phyloP scores from a whole-genome alignment of 192 early-diverging fungal species.

The Linnemannia zychae region DNA sequence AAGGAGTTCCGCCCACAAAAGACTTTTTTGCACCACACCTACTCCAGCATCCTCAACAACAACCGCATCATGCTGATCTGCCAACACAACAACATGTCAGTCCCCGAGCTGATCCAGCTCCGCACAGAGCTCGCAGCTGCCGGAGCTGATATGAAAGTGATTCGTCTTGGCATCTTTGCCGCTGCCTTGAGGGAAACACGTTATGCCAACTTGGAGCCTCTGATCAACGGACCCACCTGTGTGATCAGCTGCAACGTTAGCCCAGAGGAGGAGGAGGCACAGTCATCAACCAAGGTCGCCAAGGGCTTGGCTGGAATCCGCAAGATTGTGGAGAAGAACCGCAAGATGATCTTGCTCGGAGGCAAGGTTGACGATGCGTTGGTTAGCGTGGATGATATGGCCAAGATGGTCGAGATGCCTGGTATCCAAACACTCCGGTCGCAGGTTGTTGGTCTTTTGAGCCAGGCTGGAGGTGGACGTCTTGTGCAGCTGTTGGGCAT shows the following conservation, averaged over 20 bases:
- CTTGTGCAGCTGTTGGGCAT: constrained; percentile 57
- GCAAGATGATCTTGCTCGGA: constrained; percentile 68
- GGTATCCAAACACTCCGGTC: constrained; percentile 58
- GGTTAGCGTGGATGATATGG: constrained; percentile 64
- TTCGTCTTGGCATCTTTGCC: constrained; percentile 63
- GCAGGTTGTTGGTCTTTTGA: constrained; percentile 63
- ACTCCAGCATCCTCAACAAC: constrained; percentile 56
- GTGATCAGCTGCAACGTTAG: constrained; percentile 61
- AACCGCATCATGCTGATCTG: constrained; percentile 68
- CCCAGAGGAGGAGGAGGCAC: constrained; percentile 57
- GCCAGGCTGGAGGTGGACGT: constrained; percentile 59
- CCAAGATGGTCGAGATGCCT: constrained; percentile 64
- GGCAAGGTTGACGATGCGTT: constrained; percentile 67
- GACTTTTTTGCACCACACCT: constrained; percentile 62
- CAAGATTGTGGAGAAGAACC: constrained; percentile 62
- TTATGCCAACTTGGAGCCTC: constrained; percentile 63
- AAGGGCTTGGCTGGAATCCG: constrained; percentile 56
- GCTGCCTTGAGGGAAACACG: constrained; percentile 60
- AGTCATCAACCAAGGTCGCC: constrained; percentile 39
- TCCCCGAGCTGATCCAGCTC: constrained; percentile 64
- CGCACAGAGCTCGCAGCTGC: constrained; percentile 59
- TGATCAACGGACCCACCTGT: constrained; percentile 67
- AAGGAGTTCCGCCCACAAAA: constrained; percentile 62
- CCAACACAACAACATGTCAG: constrained; percentile 73
- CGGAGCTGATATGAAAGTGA: constrained; percentile 56